phyloP scores from a whole-genome alignment of 163 green algal genomes.

The Scenedesmus sp. region DNA sequence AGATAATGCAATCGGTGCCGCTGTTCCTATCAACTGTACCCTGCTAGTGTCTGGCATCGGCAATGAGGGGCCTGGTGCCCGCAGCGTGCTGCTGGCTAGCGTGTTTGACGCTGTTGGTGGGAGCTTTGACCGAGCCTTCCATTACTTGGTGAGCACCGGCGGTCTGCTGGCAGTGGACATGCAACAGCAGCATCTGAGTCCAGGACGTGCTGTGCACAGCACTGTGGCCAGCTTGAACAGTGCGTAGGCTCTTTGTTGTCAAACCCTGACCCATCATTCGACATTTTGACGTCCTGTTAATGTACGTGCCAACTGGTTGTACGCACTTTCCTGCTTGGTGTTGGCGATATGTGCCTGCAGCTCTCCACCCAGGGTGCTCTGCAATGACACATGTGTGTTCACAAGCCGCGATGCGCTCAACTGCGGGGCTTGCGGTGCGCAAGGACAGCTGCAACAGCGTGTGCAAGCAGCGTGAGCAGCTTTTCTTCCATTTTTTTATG shows the following conservation, averaged over 20 bases:
- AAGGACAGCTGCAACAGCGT: neutral
- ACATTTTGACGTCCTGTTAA: too few species aligned
- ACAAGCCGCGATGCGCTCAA: neutral
- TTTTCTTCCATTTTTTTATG: too few species aligned
- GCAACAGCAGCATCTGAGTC: neutral
- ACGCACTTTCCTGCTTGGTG: neutral
- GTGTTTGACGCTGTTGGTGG: neutral
- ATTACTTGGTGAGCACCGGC: neutral
- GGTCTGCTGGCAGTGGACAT: neutral
- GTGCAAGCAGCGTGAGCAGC: neutral
- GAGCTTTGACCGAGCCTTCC: neutral
- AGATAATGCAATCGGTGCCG: too few species aligned
- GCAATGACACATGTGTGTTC: slow-evolving; percentile 12
- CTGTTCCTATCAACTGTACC: neutral
- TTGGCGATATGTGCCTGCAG: neutral
- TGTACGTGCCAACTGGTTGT: neutral
- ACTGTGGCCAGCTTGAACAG: too few species aligned
- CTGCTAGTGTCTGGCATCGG: neutral
- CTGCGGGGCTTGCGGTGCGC: slow-evolving; percentile 2
- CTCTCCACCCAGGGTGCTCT: neutral
- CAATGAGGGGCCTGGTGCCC: neutral
- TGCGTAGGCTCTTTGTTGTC: neutral
- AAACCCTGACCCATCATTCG: neutral
- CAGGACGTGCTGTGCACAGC: too few species aligned
- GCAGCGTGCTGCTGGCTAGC: neutral